Conservation (phyloP, 352 stramenopile species). For the Pythium coloratum region DNA sequence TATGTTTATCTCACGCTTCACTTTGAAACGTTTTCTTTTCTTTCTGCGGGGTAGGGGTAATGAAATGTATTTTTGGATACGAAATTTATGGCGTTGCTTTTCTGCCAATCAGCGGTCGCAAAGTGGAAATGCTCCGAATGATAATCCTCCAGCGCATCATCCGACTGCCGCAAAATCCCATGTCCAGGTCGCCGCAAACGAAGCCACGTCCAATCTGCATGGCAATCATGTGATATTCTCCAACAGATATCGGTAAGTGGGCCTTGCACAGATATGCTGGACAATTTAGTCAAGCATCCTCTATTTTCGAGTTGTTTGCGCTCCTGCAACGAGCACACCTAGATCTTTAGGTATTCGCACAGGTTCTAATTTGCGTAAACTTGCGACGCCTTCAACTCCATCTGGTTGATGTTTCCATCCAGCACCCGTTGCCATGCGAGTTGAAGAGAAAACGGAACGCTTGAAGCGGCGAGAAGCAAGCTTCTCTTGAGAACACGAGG, state of each 20-base stretch:
- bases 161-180: neutral
- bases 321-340: neutral
- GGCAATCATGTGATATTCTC: neutral
- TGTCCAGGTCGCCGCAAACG: neutral
- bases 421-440: conserved; percentile 1
- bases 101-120: conserved; percentile 15
- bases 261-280: too few species aligned
- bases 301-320: neutral
- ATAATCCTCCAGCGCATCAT: conserved; percentile 6
- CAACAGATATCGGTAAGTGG: neutral
- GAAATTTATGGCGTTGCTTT: conserved; percentile 10
- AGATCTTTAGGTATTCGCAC: neutral
- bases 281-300: neutral
- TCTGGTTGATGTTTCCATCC: conserved; percentile 8
- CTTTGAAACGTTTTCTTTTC: conserved; percentile 28
- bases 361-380: neutral
- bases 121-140: conserved; percentile 12
- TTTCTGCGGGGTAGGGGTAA: conserved; percentile 27
- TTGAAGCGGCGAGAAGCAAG: conserved; percentile 2
- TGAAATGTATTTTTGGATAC: conserved; percentile 14
- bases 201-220: neutral
- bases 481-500: neutral
- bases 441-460: conserved; percentile 1
- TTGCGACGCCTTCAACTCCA: neutral
- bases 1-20: neutral